A percentile compares a stretch with the other conserved stretches of the same genome.
phyloP scores from a whole-genome alignment of 208 protist genomes.

The Leishmania mexicana region DNA sequence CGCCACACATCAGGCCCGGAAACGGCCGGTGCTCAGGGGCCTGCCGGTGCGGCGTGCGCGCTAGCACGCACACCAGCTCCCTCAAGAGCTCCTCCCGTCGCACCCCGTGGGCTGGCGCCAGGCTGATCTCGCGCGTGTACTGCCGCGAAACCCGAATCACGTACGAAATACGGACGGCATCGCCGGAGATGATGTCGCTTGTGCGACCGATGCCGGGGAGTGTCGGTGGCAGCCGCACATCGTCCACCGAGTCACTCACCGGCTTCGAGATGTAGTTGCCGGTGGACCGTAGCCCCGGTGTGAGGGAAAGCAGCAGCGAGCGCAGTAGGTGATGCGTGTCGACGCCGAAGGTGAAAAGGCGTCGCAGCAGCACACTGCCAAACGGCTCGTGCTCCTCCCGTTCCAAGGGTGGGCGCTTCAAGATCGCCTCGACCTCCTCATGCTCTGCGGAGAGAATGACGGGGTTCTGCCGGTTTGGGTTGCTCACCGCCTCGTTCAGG shows the following conservation, averaged over 20 bases:
- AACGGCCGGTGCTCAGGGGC: slow-evolving; percentile 56
- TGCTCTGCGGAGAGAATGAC: slow-evolving; percentile 27
- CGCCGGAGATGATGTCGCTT: slow-evolving; percentile 62
- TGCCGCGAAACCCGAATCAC: slow-evolving; percentile 48
- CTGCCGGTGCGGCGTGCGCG: slow-evolving; percentile 48
- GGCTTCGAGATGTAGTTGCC: slow-evolving; percentile 70
- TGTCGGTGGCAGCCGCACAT: slow-evolving; percentile 28
- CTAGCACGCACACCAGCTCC: slow-evolving; percentile 50
- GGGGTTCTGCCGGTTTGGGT: slow-evolving; percentile 26
- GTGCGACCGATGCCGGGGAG: slow-evolving; percentile 37
- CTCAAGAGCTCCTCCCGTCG: slow-evolving; percentile 18
- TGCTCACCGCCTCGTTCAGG: slow-evolving; percentile 52
- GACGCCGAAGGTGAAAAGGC: slow-evolving; percentile 48
- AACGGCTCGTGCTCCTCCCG: slow-evolving; percentile 73
- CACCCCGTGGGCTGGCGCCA: slow-evolving; percentile 7
- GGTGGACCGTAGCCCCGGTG: slow-evolving; percentile 63
- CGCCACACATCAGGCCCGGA: slow-evolving; percentile 41
- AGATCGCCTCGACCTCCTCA: slow-evolving; percentile 43
- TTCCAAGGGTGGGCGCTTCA: slow-evolving; percentile 65
- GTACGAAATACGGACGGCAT: slow-evolving; percentile 53
- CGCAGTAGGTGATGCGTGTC: slow-evolving; percentile 72
- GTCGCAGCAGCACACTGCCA: slow-evolving; percentile 67
- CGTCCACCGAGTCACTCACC: slow-evolving; percentile 12
- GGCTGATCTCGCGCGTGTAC: slow-evolving; percentile 26
- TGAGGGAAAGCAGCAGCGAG: slow-evolving; percentile 67